These are phyloP conservation scores for Clarireedia paspali DNA, from an alignment of 2,329 filamentous ascomycete genomes.

Conservation along the genomic window DNA sequence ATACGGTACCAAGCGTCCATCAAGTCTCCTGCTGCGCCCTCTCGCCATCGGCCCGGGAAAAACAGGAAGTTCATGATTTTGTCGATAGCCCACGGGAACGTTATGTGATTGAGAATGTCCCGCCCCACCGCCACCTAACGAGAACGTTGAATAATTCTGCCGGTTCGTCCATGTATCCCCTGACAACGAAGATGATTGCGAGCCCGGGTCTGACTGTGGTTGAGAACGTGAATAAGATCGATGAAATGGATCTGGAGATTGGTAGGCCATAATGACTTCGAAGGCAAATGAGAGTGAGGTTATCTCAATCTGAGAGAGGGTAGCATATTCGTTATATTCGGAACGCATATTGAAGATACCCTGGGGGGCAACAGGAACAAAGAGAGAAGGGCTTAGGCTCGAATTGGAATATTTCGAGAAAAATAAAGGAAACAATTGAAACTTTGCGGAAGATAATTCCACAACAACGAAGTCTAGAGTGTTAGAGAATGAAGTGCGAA, in stretches of 20 bases:
- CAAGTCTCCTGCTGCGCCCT: constrained; percentile 5
- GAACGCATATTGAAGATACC: neutral
- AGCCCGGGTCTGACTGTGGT: neutral
- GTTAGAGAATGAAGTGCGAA: neutral
- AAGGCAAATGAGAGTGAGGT: neutral
- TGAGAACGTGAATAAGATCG: neutral
- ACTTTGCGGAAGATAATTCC: neutral
- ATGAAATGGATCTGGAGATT: neutral
- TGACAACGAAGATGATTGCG: neutral
- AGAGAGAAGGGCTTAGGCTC: neutral
- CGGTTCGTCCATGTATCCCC: neutral
- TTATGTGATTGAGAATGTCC: neutral
- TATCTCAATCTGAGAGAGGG: neutral
- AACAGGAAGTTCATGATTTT: neutral
- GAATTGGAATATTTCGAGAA: neutral
- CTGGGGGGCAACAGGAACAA: neutral
- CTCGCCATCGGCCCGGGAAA: neutral
- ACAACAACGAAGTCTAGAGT: neutral
- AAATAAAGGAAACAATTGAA: neutral
- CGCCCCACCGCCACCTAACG: neutral
- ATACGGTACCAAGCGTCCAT: constrained; percentile 1
- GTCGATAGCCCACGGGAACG: neutral
- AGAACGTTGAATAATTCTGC: neutral
- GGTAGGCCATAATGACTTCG: neutral
- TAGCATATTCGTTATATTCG: neutral